Percentiles rank a stretch among this genome's conserved stretches.
Evolutionary conservation across 1,284 basidiomycete genomes (phyloP).

Genomic region (Anthracocystis walkeri): DNA sequence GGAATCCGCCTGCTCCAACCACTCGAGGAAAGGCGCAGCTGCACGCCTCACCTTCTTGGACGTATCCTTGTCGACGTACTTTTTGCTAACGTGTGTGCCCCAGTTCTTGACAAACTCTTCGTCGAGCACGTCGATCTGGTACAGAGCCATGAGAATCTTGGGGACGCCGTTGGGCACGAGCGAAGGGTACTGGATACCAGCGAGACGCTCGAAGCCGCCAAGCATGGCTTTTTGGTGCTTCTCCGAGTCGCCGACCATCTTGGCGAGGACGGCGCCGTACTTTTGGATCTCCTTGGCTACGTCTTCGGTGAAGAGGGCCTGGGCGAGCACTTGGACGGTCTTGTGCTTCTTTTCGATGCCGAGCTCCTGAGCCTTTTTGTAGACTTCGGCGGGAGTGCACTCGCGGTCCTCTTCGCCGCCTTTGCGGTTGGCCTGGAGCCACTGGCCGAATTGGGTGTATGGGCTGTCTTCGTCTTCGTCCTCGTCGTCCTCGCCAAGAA

Average conservation of each 20-base stretch:
- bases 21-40: conserved; percentile 86
- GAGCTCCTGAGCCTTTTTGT: conserved; percentile 89
- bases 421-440: conserved; percentile 84
- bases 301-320: conserved; percentile 86
- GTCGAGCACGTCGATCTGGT: conserved; percentile 91
- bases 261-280: conserved; percentile 82
- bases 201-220: conserved; percentile 71
- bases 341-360: conserved; percentile 97
- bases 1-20: conserved; percentile 67
- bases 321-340: conserved; percentile 84
- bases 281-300: conserved; percentile 80
- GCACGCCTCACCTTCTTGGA: conserved; percentile 96
- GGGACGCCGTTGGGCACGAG: conserved; percentile 74
- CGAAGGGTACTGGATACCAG: conserved; percentile 61
- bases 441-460: conserved; percentile 83
- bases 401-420: conserved; percentile 67
- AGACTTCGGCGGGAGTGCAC: conserved; percentile 75
- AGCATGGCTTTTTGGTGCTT: conserved; percentile 95
- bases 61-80: conserved; percentile 95
- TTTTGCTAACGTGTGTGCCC: conserved; percentile 95
- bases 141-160: conserved; percentile 94
- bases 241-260: conserved; percentile 76
- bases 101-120: conserved; percentile 91
- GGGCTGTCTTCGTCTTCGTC: conserved; percentile 75
- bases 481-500: conserved; percentile 77